Percentiles rank a stretch among this genome's conserved stretches.
These are phyloP conservation scores for Mycena vitilis DNA, from an alignment of 768 basidiomycete species.

Conservation along the genomic window DNA sequence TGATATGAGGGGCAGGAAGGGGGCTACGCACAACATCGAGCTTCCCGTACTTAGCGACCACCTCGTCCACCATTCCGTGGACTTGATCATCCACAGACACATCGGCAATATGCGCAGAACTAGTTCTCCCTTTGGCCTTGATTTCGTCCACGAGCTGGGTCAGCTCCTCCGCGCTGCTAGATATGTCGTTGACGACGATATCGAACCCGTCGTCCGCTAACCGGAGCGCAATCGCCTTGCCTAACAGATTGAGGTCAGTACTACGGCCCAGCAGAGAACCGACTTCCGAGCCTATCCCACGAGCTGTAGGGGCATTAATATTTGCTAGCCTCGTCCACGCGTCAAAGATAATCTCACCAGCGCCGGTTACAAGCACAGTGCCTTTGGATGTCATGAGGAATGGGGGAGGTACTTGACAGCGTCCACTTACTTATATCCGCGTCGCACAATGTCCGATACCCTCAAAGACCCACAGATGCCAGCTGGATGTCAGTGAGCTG, in stretches of 20 bases:
- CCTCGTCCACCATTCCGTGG: constrained; percentile 44
- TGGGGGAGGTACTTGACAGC: no score
- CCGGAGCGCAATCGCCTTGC: constrained; percentile 53
- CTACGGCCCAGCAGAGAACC: no score
- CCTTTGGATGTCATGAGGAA: constrained; percentile 35
- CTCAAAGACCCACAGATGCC: no score
- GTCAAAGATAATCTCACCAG: constrained; percentile 45
- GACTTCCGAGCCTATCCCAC: no score
- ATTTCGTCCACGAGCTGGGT: constrained; percentile 41
- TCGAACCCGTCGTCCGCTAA: constrained; percentile 56
- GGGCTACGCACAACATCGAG: constrained; percentile 35
- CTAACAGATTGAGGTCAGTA: constrained; percentile 21
- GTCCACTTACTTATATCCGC: no score
- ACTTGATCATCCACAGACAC: constrained; percentile 51
- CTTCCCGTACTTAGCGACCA: constrained; percentile 44
- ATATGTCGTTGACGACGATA: constrained; percentile 53
- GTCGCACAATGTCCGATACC: no score
- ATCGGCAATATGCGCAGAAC: constrained; percentile 41
- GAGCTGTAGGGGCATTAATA: no score
- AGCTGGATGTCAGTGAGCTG: no score
- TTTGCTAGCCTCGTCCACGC: background rate
- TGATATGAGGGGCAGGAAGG: constrained; percentile 12
- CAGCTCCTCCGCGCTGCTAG: constrained; percentile 40
- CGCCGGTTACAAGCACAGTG: constrained; percentile 50
- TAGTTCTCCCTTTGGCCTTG: constrained; percentile 34